Evolutionary conservation across 257 asterid species (phyloP).

Genomic region (Solanum phureja): DNA sequence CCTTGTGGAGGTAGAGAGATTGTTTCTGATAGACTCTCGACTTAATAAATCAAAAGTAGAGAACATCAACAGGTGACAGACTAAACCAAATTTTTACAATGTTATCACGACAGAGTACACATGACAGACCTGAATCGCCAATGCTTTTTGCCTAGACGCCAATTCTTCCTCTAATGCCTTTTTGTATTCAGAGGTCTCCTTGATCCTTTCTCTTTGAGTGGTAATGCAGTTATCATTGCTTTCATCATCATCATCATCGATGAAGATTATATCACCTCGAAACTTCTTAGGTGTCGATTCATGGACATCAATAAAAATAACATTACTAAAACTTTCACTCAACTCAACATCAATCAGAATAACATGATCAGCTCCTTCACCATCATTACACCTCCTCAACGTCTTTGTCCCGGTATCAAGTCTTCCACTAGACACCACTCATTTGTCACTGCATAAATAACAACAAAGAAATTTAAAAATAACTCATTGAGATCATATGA

Average conservation of each 20-base stretch:
- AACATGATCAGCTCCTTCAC: background rate
- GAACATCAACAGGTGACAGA: background rate
- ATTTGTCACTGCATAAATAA: no score
- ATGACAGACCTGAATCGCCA: conserved; percentile 49
- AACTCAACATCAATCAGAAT: background rate
- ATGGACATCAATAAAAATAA: background rate
- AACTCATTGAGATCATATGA: no score
- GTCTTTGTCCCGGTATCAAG: background rate
- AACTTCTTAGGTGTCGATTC: background rate
- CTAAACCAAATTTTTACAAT: background rate
- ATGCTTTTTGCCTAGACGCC: conserved; percentile 55
- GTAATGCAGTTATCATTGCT: conserved; percentile 17
- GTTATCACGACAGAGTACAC: no score
- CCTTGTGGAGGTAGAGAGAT: background rate
- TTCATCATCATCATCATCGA: conserved; percentile 14
- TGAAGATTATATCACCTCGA: background rate
- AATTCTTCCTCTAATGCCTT: conserved; percentile 66
- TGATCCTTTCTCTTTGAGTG: conserved; percentile 56
- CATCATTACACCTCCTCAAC: background rate
- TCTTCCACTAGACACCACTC: no score
- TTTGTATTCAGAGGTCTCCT: conserved; percentile 81
- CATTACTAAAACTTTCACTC: background rate
- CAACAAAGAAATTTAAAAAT: no score
- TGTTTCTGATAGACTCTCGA: background rate
- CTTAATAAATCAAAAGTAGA: background rate